Evolutionary conservation across 2,329 filamentous ascomycete genomes (phyloP), one percentile per base, ranked within the genome.

Genomic region (Monilinia aucupariae): DNA sequence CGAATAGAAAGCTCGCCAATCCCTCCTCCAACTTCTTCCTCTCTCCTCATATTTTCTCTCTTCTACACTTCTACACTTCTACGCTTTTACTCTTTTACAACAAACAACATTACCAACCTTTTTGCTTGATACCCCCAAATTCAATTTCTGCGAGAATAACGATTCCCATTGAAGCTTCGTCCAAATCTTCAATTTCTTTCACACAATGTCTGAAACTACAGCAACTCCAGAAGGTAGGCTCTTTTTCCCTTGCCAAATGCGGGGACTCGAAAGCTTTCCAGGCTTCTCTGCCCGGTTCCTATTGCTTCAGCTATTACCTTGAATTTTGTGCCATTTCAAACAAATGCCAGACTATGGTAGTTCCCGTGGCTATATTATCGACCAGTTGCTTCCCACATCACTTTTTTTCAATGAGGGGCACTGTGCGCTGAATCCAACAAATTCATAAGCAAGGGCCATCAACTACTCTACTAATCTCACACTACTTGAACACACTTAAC

Each of bases 141-240:
- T 62, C 45, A 39, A 50, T 48, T 49, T 62, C 32, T n/a, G 12
- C 30, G 13, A 61, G 10, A 30, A 30, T 37, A 37, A 10, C 22
- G 3, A 12, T 39, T 52, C 34, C 37, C n/a, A 6, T 45, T 32
- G 25, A 22, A 43, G 8, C 30, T 32, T 30, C 51, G 9, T 45
- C 22, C 48, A 32, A 53, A n/a, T 12, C 58, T 56, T n/a, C 20
- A 47, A 43, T n/a, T 43, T 15, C 37, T 15, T 15, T 5, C 41
- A 64, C 58, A 69, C 59, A 63, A 72, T 72, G 70, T 66, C 68
- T 65, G 54, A 65, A 48, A 60, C 67, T 51, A 48, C 47, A 41
- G 54, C 62, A 22, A 70, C 68, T 63, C 70, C 70, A 60, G 70
- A 72, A 71, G 70, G 70, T 71, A 71, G 71, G 69, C 68, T 69